phyloP scores from a whole-genome alignment of 805 yeast species.

The Pichia paraexigua region DNA sequence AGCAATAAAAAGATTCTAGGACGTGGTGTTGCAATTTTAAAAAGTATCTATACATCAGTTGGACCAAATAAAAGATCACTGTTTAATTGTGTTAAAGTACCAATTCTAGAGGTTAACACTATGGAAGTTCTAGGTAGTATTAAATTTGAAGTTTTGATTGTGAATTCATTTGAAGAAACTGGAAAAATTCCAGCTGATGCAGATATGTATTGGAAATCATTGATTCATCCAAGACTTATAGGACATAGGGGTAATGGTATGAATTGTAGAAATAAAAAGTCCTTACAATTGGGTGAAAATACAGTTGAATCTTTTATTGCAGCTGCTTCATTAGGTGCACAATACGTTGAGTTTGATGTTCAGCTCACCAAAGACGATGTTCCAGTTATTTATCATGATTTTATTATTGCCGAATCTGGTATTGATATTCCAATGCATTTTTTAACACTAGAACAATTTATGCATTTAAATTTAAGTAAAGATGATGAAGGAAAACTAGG shows the following conservation, averaged over 20 bases:
- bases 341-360: conserved; percentile 94
- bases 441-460: conserved; percentile 80
- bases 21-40: conserved; percentile 71
- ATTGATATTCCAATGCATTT: conserved; percentile 95
- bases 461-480: conserved; percentile 39
- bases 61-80: conserved; percentile 63
- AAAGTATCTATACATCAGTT: conserved; percentile 53
- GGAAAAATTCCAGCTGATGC: conserved; percentile 57
- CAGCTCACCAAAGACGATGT: conserved; percentile 85
- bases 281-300: conserved; percentile 90
- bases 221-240: conserved; percentile 82
- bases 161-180: conserved; percentile 66
- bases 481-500: conserved; percentile 10
- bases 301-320: conserved; percentile 93
- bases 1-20: conserved; percentile 47
- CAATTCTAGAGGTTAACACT: conserved; percentile 65
- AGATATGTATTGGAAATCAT: conserved; percentile 85
- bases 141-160: conserved; percentile 64
- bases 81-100: conserved; percentile 57
- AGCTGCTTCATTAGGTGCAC: conserved; percentile 93
- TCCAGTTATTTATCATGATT: conserved; percentile 94
- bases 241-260: conserved; percentile 96
- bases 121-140: conserved; percentile 72
- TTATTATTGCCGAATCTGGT: conserved; percentile 90
- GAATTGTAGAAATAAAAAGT: conserved; percentile 60